Evolutionary conservation across 371 early-diverging fungal genomes (phyloP), one percentile per base, ranked within the genome.

Genomic region (Lichtheimia corymbifera): DNA sequence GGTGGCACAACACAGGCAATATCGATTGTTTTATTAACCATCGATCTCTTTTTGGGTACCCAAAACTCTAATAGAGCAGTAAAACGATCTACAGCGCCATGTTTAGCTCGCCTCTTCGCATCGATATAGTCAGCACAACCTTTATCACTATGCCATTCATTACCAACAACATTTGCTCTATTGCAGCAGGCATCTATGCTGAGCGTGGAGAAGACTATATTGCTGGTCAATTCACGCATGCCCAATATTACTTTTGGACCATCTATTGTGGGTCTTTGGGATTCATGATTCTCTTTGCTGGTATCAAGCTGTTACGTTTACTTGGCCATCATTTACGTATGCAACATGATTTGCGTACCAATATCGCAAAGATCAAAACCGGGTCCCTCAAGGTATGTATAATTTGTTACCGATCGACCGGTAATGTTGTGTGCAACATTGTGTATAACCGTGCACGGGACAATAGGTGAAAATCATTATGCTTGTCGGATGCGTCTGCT

Each of bases 101-200:
- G 68, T 65, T 70, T 50, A 35, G 53, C 43, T 60, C 59, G 17
- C 59, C 67, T 11, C 18, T 54, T 25, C 41, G 60, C 42, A 61
- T 72, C 20, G 71, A 74, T 50, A 45, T 72, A 6, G 2, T 72
- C 4, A 62, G 68, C 14, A 60, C 72, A 3, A 44, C 45, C 0
- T 56, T 67, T 22, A 59, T 74, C 15, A 24, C 58, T 2, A 18
- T 55, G 13, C 78, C 78, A 5, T 71, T 72, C 44, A 51, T 77
- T 12, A 67, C 70, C n/a, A 77, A 77, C 35, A 77, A 74, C 49
- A 56, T 68, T 14, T 68, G 66, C 27, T 64, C 70, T 1, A 60
- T 77, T 50, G 53, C 55, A 15, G 67, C 72, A 12, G 70, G 72
- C 3, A 45, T 71, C 35, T 74, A 60, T 61, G 74, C 78, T 30